These are phyloP conservation scores for Pyrus betulifolia DNA, from an alignment of 306 rosid genomes.

Conservation along the genomic window DNA sequence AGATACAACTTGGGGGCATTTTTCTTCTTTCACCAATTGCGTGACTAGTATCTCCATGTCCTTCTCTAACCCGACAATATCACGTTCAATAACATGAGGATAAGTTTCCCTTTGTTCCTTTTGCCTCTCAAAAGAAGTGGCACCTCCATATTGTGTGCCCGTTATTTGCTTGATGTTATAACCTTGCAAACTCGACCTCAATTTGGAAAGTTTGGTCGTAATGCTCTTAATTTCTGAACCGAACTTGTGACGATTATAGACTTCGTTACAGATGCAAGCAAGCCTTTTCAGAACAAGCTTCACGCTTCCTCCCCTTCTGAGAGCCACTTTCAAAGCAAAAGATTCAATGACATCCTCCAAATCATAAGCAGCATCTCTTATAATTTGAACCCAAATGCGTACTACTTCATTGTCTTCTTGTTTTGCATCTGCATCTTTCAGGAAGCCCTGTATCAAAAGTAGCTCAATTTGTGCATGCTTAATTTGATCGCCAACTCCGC, in stretches of 20 bases:
- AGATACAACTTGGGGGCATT: background rate
- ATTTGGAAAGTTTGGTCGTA: conserved; percentile 19
- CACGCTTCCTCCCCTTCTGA: background rate
- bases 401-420: too few species aligned
- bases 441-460: background rate
- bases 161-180: conserved; percentile 8
- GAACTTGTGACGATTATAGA: conserved; percentile 1
- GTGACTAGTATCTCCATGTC: background rate
- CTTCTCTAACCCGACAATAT: background rate
- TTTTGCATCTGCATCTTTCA: background rate
- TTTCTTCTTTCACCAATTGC: background rate
- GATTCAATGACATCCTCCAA: too few species aligned
- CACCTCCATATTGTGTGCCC: background rate
- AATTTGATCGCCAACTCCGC: background rate
- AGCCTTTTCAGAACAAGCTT: conserved; percentile 15
- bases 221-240: conserved; percentile 22
- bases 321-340: too few species aligned
- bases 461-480: too few species aligned
- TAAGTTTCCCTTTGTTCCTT: conserved; percentile 17
- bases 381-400: too few species aligned
- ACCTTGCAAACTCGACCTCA: conserved; percentile 24
- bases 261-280: background rate
- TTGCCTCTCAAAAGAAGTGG: background rate
- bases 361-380: too few species aligned
- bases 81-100: background rate